These are phyloP conservation scores for Tulasnella sp. DNA, from an alignment of 768 basidiomycete genomes.

Conservation along the genomic window DNA sequence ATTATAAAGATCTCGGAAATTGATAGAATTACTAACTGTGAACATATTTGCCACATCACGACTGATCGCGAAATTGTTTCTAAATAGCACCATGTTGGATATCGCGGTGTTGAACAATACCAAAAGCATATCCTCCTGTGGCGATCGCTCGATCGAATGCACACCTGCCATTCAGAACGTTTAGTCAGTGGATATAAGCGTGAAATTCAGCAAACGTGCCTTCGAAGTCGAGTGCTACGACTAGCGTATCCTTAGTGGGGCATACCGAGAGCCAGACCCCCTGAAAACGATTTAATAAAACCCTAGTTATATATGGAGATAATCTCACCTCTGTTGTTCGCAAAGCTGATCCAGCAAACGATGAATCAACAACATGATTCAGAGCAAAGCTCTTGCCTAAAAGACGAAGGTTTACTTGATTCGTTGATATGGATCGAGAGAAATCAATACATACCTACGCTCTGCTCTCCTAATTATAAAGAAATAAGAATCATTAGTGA, in stretches of 20 bases:
- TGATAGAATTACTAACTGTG: not conserved
- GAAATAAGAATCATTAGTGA: not conserved
- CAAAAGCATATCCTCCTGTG: conserved; percentile 12
- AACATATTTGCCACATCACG: conserved; percentile 11
- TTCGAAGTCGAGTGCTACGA: conserved; percentile 15
- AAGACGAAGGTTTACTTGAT: not conserved
- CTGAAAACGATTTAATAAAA: not conserved
- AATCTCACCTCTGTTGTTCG: conserved; percentile 23
- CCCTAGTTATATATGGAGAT: not conserved
- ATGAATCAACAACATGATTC: conserved; percentile 50
- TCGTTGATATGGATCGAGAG: not conserved
- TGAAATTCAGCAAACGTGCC: conserved; percentile 1
- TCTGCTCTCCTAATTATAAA: conserved; percentile 38
- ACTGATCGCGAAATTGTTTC: conserved; percentile 11
- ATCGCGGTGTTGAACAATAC: conserved; percentile 12
- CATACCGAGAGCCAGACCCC: conserved; percentile 14
- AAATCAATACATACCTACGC: conserved; percentile 36
- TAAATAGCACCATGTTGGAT: conserved; percentile 13
- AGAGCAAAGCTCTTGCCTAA: conserved; percentile 39
- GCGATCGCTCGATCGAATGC: conserved; percentile 5
- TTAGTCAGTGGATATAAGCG: not conserved
- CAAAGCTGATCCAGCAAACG: conserved; percentile 54
- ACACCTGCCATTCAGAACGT: conserved; percentile 1
- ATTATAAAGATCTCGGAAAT: too few species aligned
- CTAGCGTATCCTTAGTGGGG: conserved; percentile 4